Conservation (phyloP, 352 stramenopile genomes). For the Phytophthora macrochlamydospora region DNA sequence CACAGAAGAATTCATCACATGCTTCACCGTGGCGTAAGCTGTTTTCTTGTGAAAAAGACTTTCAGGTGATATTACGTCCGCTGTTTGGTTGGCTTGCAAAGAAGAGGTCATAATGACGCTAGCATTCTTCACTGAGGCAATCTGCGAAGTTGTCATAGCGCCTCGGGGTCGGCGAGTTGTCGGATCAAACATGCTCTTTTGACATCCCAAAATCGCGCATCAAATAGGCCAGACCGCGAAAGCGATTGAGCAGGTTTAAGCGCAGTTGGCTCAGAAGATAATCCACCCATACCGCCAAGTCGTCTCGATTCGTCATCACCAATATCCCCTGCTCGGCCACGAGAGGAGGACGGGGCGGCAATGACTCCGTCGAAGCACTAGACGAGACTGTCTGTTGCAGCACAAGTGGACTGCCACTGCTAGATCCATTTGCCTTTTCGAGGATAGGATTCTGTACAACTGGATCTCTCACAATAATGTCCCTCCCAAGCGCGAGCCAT, state of each 20-base stretch:
- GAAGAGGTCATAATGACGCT: constrained; percentile 42
- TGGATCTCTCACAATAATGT: constrained; percentile 64
- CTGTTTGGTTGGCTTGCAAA: constrained; percentile 37
- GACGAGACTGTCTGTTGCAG: constrained; percentile 5
- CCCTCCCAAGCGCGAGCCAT: constrained; percentile 87
- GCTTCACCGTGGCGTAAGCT: constrained; percentile 65
- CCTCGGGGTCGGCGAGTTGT: constrained; percentile 43
- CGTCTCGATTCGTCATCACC: constrained; percentile 30
- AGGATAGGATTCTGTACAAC: constrained; percentile 40
- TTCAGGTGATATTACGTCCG: constrained; percentile 68
- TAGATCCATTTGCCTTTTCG: constrained; percentile 27
- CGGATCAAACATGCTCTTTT: constrained; percentile 66
- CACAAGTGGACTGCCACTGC: constrained; percentile 2
- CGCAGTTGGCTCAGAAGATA: constrained; percentile 2
- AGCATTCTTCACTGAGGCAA: constrained; percentile 49
- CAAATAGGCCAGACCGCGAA: constrained; percentile 42
- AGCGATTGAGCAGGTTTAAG: constrained; percentile 6
- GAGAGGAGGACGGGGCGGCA: constrained; percentile 14
- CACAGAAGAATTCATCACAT: constrained; percentile 63
- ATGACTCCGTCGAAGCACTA: constrained; percentile 12
- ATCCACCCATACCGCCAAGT: constrained; percentile 3
- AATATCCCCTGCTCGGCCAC: constrained; percentile 16
- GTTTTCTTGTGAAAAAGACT: constrained; percentile 71
- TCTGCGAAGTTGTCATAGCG: constrained; percentile 47
- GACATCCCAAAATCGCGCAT: constrained; percentile 72